Evolutionary conservation across 208 protist species (phyloP).

Genomic region (Trypanosoma melophagium): DNA sequence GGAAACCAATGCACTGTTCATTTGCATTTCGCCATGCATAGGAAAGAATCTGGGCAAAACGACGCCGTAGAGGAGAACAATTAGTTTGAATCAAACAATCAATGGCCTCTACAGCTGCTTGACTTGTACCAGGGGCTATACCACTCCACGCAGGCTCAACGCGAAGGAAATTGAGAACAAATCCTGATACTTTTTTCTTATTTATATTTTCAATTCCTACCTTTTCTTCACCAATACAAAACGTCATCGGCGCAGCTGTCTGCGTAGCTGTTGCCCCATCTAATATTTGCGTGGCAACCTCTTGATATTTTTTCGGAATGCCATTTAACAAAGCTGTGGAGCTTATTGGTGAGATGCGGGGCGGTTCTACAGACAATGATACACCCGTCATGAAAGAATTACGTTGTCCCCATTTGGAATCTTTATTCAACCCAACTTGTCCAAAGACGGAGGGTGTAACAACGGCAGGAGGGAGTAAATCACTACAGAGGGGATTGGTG

Average conservation of each 20-base stretch:
- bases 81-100: conserved; percentile 35
- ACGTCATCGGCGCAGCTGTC: neutral
- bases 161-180: neutral
- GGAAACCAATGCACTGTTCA: conserved; percentile 65
- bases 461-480: conserved; percentile 41
- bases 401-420: neutral
- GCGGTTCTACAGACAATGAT: neutral
- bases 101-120: conserved; percentile 36
- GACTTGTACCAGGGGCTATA: conserved; percentile 3
- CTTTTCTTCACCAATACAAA: neutral
- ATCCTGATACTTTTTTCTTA: neutral
- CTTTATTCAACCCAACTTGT: conserved; percentile 1
- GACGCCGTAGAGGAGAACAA: conserved; percentile 7
- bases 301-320: conserved; percentile 13
- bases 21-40: conserved; percentile 50
- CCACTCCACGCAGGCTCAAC: conserved; percentile 13
- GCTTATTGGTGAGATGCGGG: neutral
- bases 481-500: conserved; percentile 49
- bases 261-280: neutral
- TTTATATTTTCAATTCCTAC: neutral
- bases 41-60: conserved; percentile 40
- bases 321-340: conserved; percentile 16
- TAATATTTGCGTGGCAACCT: conserved; percentile 15
- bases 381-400: conserved; percentile 5
- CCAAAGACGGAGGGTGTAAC: conserved; percentile 6